phyloP scores from a whole-genome alignment of 1,284 basidiomycete genomes.

The Apiotrichum montevideense region DNA sequence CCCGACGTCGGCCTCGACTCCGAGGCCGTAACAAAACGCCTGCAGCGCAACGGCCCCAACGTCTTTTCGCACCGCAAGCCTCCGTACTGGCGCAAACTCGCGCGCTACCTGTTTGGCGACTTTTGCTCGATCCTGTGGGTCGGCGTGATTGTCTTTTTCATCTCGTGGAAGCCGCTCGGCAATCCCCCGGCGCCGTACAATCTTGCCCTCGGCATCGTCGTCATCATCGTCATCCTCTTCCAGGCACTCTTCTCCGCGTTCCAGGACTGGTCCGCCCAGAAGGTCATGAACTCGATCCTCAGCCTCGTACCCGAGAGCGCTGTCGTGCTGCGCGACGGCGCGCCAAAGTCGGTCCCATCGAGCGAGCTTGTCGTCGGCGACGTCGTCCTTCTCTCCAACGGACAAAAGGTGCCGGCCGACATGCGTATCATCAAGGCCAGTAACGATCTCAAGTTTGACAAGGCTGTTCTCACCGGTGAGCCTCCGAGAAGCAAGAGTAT shows the following conservation, averaged over 20 bases:
- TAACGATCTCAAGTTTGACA: constrained; percentile 57
- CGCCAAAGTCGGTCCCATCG: constrained; percentile 29
- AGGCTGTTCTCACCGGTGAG: constrained; percentile 54
- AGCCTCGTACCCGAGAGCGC: constrained; percentile 48
- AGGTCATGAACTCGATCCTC: constrained; percentile 48
- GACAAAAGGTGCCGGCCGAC: constrained; percentile 51
- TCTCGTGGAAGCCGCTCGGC: constrained; percentile 50
- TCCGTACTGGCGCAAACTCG: constrained; percentile 44
- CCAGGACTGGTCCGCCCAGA: constrained; percentile 45
- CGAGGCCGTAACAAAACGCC: constrained; percentile 51
- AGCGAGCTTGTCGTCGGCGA: constrained; percentile 45
- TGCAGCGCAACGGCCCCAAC: constrained; percentile 48
- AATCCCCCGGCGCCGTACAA: constrained; percentile 49
- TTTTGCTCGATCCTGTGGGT: constrained; percentile 57
- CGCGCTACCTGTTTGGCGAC: constrained; percentile 50
- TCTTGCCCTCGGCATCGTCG: constrained; percentile 48
- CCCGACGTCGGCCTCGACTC: constrained; percentile 52
- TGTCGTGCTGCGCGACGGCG: constrained; percentile 43
- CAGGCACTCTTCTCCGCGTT: constrained; percentile 44
- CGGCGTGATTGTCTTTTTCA: constrained; percentile 50
- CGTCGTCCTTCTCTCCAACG: constrained; percentile 41
- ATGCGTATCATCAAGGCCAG: constrained; percentile 52
- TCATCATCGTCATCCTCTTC: constrained; percentile 48
- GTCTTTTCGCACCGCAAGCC: constrained; percentile 43
- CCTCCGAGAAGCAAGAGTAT: neutral